Evolutionary conservation across 805 yeast genomes (phyloP).

Genomic region (Metschnikowia hibisci): DNA sequence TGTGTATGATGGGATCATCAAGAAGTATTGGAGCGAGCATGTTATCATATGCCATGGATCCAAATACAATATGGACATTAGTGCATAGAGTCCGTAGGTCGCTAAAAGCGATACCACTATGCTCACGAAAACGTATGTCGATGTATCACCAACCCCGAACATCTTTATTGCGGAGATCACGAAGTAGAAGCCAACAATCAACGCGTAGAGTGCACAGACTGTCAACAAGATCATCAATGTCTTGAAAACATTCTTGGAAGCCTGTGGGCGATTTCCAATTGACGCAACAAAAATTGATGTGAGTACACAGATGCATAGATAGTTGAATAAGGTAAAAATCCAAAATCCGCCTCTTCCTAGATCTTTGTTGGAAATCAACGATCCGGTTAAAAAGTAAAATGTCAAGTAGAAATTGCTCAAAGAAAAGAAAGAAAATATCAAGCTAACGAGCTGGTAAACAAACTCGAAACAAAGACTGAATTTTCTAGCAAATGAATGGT

Average conservation of each 20-base stretch:
- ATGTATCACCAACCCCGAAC: constrained; percentile 39
- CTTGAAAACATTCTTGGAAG: constrained; percentile 77
- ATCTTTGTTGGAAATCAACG: constrained; percentile 46
- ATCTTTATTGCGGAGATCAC: constrained; percentile 51
- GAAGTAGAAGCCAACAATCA: constrained; percentile 78
- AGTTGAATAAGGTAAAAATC: constrained; percentile 80
- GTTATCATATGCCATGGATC: constrained; percentile 97
- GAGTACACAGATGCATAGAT: constrained; percentile 74
- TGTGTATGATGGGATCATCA: constrained; percentile 86
- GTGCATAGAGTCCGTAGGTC: constrained; percentile 83
- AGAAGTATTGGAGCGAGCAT: constrained; percentile 81
- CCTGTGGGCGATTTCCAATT: constrained; percentile 97
- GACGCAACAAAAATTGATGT: constrained; percentile 89
- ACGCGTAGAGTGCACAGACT: constrained; percentile 75
- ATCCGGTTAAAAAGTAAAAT: constrained; percentile 30
- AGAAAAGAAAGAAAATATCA: constrained; percentile 24
- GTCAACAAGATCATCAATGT: constrained; percentile 68
- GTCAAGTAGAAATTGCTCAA: constrained; percentile 28
- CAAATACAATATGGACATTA: constrained; percentile 78
- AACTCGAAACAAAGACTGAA: constrained; percentile 25
- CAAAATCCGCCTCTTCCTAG: constrained; percentile 76
- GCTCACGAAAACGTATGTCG: constrained; percentile 57
- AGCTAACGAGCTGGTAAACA: constrained; percentile 21
- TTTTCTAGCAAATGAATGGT: constrained; percentile 21
- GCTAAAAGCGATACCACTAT: constrained; percentile 82